These are phyloP conservation scores for Fusarium drepaniforme DNA, from an alignment of 2,329 filamentous ascomycete species.

Conservation along the genomic window DNA sequence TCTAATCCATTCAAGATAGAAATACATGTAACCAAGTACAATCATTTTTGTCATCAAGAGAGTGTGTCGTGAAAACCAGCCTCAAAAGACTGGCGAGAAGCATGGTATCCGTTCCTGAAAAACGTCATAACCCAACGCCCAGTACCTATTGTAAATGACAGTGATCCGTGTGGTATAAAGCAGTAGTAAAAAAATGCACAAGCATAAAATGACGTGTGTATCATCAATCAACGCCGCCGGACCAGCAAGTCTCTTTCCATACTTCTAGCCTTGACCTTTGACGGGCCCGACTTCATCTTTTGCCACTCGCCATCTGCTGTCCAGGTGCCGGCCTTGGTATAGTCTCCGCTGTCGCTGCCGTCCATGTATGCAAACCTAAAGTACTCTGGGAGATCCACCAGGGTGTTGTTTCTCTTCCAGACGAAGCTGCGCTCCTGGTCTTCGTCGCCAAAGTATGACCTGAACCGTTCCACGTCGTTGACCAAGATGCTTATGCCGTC, in stretches of 20 bases:
- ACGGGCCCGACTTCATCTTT: conserved; percentile 73
- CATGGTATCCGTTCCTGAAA: neutral
- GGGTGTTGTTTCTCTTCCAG: conserved; percentile 65
- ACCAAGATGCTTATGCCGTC: conserved; percentile 85
- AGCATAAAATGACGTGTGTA: neutral
- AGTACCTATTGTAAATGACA: conserved; percentile 10
- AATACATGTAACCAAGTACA: neutral
- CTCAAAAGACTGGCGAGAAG: neutral
- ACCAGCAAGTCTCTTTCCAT: conserved; percentile 39
- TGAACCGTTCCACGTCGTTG: conserved; percentile 86
- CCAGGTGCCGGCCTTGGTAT: conserved; percentile 82
- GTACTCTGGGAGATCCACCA: conserved; percentile 71
- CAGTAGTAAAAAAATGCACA: neutral
- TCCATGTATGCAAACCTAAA: conserved; percentile 83
- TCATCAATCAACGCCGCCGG: conserved; percentile 30
- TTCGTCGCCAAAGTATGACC: conserved; percentile 75
- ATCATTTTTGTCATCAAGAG: neutral
- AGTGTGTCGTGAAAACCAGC: neutral
- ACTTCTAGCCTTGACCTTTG: conserved; percentile 53
- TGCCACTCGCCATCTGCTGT: conserved; percentile 72
- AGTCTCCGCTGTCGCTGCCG: conserved; percentile 75
- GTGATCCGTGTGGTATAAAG: conserved; percentile 8
- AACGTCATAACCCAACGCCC: neutral
- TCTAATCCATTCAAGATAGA: neutral
- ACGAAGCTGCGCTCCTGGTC: conserved; percentile 61